phyloP scores from a whole-genome alignment of 148 eudicot genomes.

The Pouteria glomerata region DNA sequence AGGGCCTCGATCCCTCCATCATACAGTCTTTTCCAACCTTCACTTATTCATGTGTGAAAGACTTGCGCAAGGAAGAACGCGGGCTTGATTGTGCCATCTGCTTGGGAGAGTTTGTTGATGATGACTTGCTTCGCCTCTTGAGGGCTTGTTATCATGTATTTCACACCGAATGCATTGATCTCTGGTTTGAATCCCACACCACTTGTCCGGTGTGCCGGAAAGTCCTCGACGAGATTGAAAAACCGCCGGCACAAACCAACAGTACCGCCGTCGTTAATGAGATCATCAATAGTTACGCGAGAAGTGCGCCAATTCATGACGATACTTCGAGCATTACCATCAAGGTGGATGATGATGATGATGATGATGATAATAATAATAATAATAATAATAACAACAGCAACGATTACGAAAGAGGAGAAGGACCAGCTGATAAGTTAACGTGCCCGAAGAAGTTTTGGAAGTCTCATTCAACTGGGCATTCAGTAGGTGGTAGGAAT shows the following conservation, averaged over 20 bases:
- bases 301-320: slow-evolving; percentile 11
- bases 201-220: slow-evolving; percentile 79
- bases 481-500: too few relatives aligned
- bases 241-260: background rate
- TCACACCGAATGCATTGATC: slow-evolving; percentile 73
- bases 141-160: slow-evolving; percentile 68
- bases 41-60: slow-evolving; percentile 54
- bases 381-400: too few relatives aligned
- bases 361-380: too few relatives aligned
- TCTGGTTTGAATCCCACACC: slow-evolving; percentile 66
- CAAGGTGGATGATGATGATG: slow-evolving; percentile 16
- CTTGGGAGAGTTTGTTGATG: slow-evolving; percentile 51
- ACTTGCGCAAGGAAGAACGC: slow-evolving; percentile 38
- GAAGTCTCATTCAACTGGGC: slow-evolving; percentile 80
- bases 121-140: slow-evolving; percentile 42
- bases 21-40: slow-evolving; percentile 59
- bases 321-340: slow-evolving; percentile 29
- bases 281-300: slow-evolving; percentile 3
- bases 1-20: slow-evolving; percentile 44
- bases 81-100: slow-evolving; percentile 87
- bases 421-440: background rate
- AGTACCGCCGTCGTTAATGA: too few relatives aligned
- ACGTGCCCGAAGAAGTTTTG: slow-evolving; percentile 51
- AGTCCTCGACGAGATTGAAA: slow-evolving; percentile 24
- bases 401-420: background rate